Base-by-base conservation (phyloP, 1,139 yeast species). In the Trichomonascaceae sp. region DNA sequence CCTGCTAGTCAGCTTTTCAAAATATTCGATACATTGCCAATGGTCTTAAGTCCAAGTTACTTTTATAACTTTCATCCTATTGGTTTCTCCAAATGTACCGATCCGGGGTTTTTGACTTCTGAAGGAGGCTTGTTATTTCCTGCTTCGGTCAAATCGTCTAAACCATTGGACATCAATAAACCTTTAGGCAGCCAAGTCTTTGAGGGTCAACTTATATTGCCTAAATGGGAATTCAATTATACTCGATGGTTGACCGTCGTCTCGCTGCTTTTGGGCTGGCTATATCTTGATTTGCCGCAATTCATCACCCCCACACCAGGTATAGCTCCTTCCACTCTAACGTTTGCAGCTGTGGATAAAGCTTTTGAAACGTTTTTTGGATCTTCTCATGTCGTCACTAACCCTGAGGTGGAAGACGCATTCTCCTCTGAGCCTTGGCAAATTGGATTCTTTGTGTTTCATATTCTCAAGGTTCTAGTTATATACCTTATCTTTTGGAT, bases 281-380 rank as follows among this genome's bases (percentile, higher is more conserved):
- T 93, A 58, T 93, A 91, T 70, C 83, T 96, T 2, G 98, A 93
- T 71, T 77, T 93, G 67, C 99, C 99, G 0, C 96, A 89, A 66
- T 80, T 77, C 63, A 75, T 89, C 55, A 81, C 91, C 45, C 97
- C 97, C 51, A 91, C 98, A 3, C 98, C 98, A 0, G 97, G 97
- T 30, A 78, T 83, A 56, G 85, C 93, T 60, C 75, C 89, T 56
- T 85, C 95, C n/a, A 83, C 83, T 65, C 82, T 84, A 61, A 59
- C 82, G 27, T 73, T 83, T 44, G 39, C 43, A 8, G 45, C 47
- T 7, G 44, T 53, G 7, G 57, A 55, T 15, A 49, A 51, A 36
- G 24, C 61, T 12, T 56, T 65, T 70, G 72, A 60, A 36, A 68
- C 10, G 60, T 75, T 58, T 27, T 36, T 15, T 13, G 41, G 41